A percentile compares a stretch with the other conserved stretches of the same genome.
phyloP scores from a whole-genome alignment of 192 early-diverging fungal species.

The Entomortierella parvispora region DNA sequence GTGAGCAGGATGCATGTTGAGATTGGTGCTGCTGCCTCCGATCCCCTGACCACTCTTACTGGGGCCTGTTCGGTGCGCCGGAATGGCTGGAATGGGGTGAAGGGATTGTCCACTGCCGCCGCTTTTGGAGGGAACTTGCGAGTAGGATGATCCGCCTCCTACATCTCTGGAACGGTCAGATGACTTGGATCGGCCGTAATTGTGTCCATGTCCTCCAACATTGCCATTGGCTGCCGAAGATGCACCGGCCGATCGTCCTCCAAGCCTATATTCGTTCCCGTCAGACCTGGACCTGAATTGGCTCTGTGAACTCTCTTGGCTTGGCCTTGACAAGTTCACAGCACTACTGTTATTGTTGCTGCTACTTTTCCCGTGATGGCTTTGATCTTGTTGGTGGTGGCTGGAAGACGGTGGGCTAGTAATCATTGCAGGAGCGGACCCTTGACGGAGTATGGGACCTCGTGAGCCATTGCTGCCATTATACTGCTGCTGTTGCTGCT shows the following conservation, averaged over 20 bases:
- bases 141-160: slow-evolving; percentile 7
- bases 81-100: background rate
- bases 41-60: background rate
- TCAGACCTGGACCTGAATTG: background rate
- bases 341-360: background rate
- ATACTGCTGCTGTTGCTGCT: slow-evolving; percentile 7
- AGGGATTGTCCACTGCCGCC: background rate
- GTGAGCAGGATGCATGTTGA: slow-evolving; percentile 44
- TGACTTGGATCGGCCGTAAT: no score
- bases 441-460: background rate
- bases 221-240: no score
- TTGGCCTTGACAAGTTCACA: slow-evolving; percentile 12
- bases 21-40: background rate
- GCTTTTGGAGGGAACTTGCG: slow-evolving; percentile 14
- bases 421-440: background rate
- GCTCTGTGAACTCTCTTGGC: slow-evolving; percentile 21
- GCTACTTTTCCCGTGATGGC: background rate
- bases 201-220: no score
- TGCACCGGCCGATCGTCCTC: no score
- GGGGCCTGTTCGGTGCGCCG: background rate
- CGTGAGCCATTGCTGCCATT: background rate
- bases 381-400: background rate
- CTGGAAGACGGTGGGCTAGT: background rate
- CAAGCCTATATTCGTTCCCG: no score
- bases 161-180: background rate